Evolutionary conservation across 148 eudicot species (phyloP).

Genomic region (Amaranthus hypochondriacus): DNA sequence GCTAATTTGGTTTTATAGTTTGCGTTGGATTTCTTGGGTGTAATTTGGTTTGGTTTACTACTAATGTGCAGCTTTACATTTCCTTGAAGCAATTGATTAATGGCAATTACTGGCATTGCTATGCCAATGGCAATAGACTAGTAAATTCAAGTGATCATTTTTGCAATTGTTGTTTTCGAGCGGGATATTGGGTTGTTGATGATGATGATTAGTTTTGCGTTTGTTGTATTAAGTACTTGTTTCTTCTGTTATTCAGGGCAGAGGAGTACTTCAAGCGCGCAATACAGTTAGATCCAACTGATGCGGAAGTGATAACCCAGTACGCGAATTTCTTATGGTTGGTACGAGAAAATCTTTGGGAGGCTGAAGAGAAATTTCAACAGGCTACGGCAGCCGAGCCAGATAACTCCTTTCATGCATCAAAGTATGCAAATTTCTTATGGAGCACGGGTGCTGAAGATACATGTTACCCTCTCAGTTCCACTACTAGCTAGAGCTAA

Average conservation of each 20-base stretch:
- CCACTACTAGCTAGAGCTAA: conserved; percentile 20
- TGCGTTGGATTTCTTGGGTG: no score
- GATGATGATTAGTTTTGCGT: no score
- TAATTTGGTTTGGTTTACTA: no score
- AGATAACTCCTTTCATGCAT: conserved; percentile 46
- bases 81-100: no score
- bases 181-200: no score
- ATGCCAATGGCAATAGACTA: no score
- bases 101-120: no score
- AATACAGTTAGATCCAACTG: conserved; percentile 40
- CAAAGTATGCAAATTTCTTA: conserved; percentile 72
- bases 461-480: conserved; percentile 54
- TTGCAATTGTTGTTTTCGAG: no score
- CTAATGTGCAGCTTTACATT: no score
- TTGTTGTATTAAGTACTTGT: not conserved
- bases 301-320: conserved; percentile 48
- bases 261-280: conserved; percentile 75
- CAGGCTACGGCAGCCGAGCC: conserved; percentile 66
- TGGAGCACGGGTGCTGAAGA: conserved; percentile 89
- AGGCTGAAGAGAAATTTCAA: conserved; percentile 62
- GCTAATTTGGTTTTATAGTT: no score
- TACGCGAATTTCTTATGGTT: conserved; percentile 74
- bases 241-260: conserved; percentile 39
- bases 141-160: no score
- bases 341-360: conserved; percentile 49